Conservation (phyloP, 2,329 filamentous ascomycete species). For the Helminthosporium solani region DNA sequence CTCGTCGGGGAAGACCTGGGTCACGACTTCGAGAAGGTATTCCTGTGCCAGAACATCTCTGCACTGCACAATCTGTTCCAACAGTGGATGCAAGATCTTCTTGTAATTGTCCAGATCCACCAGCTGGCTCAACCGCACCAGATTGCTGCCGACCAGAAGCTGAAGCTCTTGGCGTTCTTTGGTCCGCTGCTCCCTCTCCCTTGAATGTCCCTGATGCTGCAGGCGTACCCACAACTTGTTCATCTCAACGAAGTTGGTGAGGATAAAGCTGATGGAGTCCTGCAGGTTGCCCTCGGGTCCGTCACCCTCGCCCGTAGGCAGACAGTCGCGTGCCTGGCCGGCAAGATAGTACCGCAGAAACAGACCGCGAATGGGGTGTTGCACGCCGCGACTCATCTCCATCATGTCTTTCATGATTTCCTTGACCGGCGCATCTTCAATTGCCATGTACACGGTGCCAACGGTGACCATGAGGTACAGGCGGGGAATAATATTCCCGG, state of each 20-base stretch:
- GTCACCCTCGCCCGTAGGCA: conserved; percentile 79
- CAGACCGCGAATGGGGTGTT: conserved; percentile 91
- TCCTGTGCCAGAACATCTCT: conserved; percentile 96
- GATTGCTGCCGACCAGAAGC: conserved; percentile 91
- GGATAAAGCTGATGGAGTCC: conserved; percentile 95
- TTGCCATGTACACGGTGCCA: conserved; percentile 97
- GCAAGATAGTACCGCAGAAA: conserved; percentile 96
- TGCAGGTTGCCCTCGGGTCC: conserved; percentile 94
- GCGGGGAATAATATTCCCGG: conserved; percentile 93
- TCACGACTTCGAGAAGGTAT: conserved; percentile 96
- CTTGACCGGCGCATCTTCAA: conserved; percentile 96
- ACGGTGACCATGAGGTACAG: conserved; percentile 99
- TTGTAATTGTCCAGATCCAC: conserved; percentile 96
- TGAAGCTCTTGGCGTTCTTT: conserved; percentile 95
- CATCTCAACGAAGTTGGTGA: conserved; percentile 99
- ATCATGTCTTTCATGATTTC: conserved; percentile 99
- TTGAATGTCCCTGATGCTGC: conserved; percentile 95
- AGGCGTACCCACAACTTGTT: conserved; percentile 98
- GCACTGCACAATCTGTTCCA: conserved; percentile 98
- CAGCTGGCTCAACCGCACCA: conserved; percentile 90
- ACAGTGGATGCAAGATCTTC: conserved; percentile 80
- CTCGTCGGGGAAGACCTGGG: conserved; percentile 97
- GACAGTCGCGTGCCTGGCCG: conserved; percentile 85
- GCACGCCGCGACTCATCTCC: conserved; percentile 98
- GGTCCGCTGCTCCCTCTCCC: conserved; percentile 88